Base-by-base conservation (phyloP, 495 filamentous ascomycete species). In the Xylona heveae region DNA sequence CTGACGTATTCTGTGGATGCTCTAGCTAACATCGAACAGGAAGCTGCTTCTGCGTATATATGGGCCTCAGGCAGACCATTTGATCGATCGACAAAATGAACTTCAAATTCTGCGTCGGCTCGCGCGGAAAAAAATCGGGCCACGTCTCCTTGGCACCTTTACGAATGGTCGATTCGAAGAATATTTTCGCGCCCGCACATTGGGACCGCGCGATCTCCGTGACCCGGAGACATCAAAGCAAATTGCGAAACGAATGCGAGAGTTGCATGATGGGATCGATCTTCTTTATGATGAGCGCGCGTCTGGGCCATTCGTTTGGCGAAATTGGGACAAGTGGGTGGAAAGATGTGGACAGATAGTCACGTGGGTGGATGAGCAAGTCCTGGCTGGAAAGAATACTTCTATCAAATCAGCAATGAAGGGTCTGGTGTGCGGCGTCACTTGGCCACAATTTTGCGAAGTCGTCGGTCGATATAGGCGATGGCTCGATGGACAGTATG, bases 161-260 rank as follows among this genome's bases (percentile, higher is more conserved):
- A 59, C 57, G 6, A 99, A 99, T 45, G 88, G 88, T n/a, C 72
- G 88, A 13, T 95, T 99, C 40, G 88, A 99, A 51, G 72, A 95
- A 51, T 93, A 72, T 48, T 76, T 88, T 42, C 64, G 92, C 44
- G 79, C 90, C 0, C 59, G 62, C 14, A 70, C 88, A 1, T 58
- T 99, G 19, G 84, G 74, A 0, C 59, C 74, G 2, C 54, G 64
- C 6, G 81, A 92, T 45, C 53, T 99, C 31, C 72, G 79, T 15
- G 64, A 72, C 31, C 75, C 83, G 2, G 74, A 76, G 19, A 93
- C 78, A 0, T 84, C 78, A 23, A 78, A 67, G 42, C 78, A 92
- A 41, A 95, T 99, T 47, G 84, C 88, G n/a, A 99, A 95, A 59
- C 74, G 88, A 24, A 91, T 99, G 79, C 63, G 82, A 37, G 88